phyloP scores from a whole-genome alignment of 352 stramenopile species.

The Phytophthora pistaciae region DNA sequence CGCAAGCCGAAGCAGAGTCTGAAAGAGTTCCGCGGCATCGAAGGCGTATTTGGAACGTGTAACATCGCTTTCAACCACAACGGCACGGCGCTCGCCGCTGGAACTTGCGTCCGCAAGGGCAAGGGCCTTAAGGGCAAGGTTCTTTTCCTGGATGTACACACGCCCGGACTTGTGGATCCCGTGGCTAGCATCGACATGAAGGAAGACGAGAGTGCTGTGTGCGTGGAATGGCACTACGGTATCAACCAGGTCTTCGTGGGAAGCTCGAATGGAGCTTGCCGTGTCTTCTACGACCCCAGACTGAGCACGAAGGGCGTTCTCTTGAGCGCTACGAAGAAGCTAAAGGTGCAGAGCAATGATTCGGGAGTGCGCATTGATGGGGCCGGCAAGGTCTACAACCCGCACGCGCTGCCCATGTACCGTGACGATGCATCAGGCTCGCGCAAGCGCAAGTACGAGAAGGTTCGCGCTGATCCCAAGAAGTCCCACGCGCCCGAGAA shows the following conservation, averaged over 20 bases:
- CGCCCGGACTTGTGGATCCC: slow-evolving; percentile 53
- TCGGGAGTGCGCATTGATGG: slow-evolving; percentile 77
- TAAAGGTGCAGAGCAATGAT: slow-evolving; percentile 63
- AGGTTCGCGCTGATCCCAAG: slow-evolving; percentile 73
- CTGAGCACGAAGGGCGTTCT: slow-evolving; percentile 85
- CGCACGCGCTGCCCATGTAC: slow-evolving; percentile 85
- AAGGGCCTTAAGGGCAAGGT: slow-evolving; percentile 62
- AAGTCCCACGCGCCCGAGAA: slow-evolving; percentile 80
- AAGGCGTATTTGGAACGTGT: slow-evolving; percentile 78
- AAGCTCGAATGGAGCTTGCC: slow-evolving; percentile 65
- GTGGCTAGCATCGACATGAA: slow-evolving; percentile 78
- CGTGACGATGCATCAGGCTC: slow-evolving; percentile 62
- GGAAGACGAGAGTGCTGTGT: slow-evolving; percentile 82
- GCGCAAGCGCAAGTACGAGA: slow-evolving; percentile 81
- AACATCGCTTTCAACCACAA: slow-evolving; percentile 85
- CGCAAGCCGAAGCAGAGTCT: slow-evolving; percentile 65
- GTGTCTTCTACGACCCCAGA: slow-evolving; percentile 75
- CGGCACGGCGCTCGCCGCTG: slow-evolving; percentile 73
- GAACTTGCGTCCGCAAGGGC: slow-evolving; percentile 78
- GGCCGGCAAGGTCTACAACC: slow-evolving; percentile 79
- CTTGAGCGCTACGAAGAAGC: slow-evolving; percentile 83
- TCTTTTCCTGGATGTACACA: slow-evolving; percentile 84
- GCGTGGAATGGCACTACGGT: slow-evolving; percentile 84
- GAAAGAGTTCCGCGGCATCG: slow-evolving; percentile 68
- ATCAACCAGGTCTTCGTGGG: slow-evolving; percentile 89